A percentile compares a stretch with the other conserved stretches of the same genome.
Evolutionary conservation across 257 asterid genomes (phyloP).

Genomic region (Anisodus tanguticus): DNA sequence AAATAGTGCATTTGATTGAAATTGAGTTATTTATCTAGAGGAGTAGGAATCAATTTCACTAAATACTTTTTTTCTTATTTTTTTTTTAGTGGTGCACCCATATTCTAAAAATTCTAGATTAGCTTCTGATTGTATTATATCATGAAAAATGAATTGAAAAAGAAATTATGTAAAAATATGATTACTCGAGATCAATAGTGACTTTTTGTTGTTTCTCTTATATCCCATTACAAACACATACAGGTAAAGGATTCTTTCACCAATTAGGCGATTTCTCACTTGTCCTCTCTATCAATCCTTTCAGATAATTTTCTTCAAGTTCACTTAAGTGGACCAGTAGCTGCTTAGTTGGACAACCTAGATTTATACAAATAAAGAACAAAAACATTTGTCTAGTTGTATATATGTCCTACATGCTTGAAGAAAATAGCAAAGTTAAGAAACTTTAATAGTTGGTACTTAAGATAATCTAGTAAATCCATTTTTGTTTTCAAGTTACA

Average conservation of each 20-base stretch:
- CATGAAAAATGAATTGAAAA: too few species aligned
- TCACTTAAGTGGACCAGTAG: background rate
- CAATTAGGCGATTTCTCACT: too few species aligned
- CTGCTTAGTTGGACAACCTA: background rate
- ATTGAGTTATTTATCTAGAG: too few species aligned
- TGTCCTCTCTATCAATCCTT: background rate
- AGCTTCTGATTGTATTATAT: too few species aligned
- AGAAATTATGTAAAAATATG: too few species aligned
- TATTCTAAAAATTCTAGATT: too few species aligned
- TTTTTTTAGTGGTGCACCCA: too few species aligned
- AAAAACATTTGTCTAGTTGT: background rate
- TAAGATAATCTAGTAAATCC: background rate
- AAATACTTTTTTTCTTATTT: too few species aligned
- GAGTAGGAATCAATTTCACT: too few species aligned
- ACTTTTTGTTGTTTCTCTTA: background rate
- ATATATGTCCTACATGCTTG: background rate
- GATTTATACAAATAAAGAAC: background rate
- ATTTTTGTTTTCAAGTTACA: background rate
- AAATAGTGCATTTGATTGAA: too few species aligned
- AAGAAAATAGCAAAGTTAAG: background rate
- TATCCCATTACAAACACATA: background rate
- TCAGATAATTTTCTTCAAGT: background rate
- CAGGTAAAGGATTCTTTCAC: background rate
- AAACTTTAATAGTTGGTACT: background rate
- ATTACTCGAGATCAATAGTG: too few species aligned